A percentile compares a stretch with the other conserved stretches of the same genome.
Conservation (phyloP, 768 basidiomycete species). For the Collybia sordida region DNA sequence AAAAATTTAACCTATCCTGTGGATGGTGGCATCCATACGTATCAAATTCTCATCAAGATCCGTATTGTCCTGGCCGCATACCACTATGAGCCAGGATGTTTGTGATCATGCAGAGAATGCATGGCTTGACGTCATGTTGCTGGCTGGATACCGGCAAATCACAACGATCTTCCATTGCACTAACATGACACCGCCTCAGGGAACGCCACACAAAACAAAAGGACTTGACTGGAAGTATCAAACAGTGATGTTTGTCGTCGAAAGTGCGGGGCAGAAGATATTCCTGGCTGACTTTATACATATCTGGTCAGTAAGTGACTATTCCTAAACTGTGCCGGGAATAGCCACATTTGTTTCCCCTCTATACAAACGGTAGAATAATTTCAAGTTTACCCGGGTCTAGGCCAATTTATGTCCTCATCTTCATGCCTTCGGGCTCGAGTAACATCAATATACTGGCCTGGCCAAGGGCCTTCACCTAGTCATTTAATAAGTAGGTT, state of each 20-base stretch:
- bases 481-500: constrained; percentile 11
- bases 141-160: constrained; percentile 12
- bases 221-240: constrained; percentile 6
- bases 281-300: constrained; percentile 6
- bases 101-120: too few relatives aligned
- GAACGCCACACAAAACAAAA: constrained; percentile 5
- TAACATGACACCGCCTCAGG: constrained; percentile 14
- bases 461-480: constrained; percentile 73
- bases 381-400: constrained; percentile 55
- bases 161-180: constrained; percentile 16
- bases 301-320: constrained; percentile 5
- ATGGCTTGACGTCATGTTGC: background rate
- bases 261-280: constrained; percentile 12
- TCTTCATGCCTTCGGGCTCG: constrained; percentile 52
- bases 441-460: constrained; percentile 76
- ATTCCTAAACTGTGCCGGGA: constrained; percentile 1
- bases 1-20: too few relatives aligned
- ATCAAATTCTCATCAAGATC: background rate
- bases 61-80: too few relatives aligned
- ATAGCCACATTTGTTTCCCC: background rate
- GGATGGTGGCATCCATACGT: constrained; percentile 6
- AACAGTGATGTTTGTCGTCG: constrained; percentile 5
- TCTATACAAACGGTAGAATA: background rate
- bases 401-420: constrained; percentile 68
- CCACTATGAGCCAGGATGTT: too few relatives aligned